A percentile compares a stretch with the other conserved stretches of the same genome.
phyloP scores from a whole-genome alignment of 139 green algal genomes.

The Diplosphaera chodatii region DNA sequence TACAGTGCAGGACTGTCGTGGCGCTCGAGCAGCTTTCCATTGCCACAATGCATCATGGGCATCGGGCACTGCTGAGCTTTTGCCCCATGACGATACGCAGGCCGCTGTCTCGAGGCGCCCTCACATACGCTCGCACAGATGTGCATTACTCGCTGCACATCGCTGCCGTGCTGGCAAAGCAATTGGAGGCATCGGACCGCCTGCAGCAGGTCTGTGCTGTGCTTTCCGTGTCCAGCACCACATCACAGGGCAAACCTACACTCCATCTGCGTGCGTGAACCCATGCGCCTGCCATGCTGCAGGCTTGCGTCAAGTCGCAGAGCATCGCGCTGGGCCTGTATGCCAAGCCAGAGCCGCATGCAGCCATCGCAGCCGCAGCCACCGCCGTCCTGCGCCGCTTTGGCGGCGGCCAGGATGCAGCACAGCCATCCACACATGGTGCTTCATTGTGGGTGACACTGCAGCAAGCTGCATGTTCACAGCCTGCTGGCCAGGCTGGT shows the following conservation, averaged over 20 bases:
- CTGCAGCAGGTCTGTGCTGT: not conserved
- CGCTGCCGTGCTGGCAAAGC: constrained; percentile 34
- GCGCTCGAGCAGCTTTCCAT: too few relatives aligned
- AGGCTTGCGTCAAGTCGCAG: constrained; percentile 26
- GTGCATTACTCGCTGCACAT: constrained; percentile 70
- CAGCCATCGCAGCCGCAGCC: constrained; percentile 5
- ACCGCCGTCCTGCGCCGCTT: not conserved
- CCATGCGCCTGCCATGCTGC: not conserved
- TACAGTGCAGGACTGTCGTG: too few relatives aligned
- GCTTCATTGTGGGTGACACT: too few relatives aligned
- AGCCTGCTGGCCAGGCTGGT: too few relatives aligned
- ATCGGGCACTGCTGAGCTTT: too few relatives aligned
- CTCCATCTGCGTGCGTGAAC: too few relatives aligned
- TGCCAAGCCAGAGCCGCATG: constrained; percentile 10
- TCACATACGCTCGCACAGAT: constrained; percentile 63
- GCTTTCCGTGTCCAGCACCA: too few relatives aligned
- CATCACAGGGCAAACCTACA: too few relatives aligned
- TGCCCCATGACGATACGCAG: too few relatives aligned
- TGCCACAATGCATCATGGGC: too few relatives aligned
- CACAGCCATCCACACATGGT: too few relatives aligned
- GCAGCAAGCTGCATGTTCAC: too few relatives aligned
- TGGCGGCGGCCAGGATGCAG: not conserved
- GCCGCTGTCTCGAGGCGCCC: constrained; percentile 49
- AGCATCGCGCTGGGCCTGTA: constrained; percentile 19
- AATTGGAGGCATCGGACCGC: constrained; percentile 20